Percentiles rank a stretch among this genome's conserved stretches.
Evolutionary conservation across 2,329 filamentous ascomycete species (phyloP).

Genomic region (Neonectria hederae): DNA sequence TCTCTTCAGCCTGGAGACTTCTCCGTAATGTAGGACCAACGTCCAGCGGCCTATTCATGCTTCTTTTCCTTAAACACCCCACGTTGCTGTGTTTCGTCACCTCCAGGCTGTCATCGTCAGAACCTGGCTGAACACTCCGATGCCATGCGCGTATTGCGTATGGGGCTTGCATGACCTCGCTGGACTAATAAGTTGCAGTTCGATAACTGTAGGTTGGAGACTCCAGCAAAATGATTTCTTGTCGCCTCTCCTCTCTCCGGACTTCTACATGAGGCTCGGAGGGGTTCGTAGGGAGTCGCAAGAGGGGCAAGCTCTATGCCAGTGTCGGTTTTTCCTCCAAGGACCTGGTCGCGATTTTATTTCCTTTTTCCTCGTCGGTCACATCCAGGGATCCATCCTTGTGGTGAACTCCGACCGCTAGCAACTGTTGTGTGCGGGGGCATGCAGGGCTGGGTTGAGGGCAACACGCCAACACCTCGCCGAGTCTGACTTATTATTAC

Average conservation of each 20-base stretch:
- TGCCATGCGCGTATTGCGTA: not conserved
- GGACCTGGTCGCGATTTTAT: slow-evolving; percentile 13
- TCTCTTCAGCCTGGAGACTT: not conserved
- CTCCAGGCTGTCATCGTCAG: not conserved
- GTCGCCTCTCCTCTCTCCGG: not conserved
- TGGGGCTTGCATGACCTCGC: not conserved
- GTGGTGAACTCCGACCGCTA: slow-evolving; percentile 28
- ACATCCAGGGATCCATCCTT: slow-evolving; percentile 9
- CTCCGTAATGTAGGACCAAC: not conserved
- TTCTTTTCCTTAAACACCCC: not conserved
- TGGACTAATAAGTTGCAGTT: not conserved
- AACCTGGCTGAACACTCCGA: not conserved
- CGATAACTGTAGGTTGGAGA: not conserved
- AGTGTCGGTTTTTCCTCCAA: slow-evolving; percentile 4
- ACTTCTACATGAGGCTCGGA: not conserved
- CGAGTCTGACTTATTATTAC: not conserved
- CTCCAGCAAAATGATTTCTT: not conserved
- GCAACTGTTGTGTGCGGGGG: slow-evolving; percentile 35
- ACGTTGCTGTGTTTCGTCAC: not conserved
- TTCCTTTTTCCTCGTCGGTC: slow-evolving; percentile 8
- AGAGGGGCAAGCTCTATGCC: slow-evolving; percentile 9
- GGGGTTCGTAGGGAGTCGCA: not conserved
- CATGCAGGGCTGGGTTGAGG: slow-evolving; percentile 5
- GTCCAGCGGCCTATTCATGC: not conserved
- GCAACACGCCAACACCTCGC: not conserved